Base-by-base conservation (phyloP, 495 filamentous ascomycete species). In the Pseudotulostoma volvatum region DNA sequence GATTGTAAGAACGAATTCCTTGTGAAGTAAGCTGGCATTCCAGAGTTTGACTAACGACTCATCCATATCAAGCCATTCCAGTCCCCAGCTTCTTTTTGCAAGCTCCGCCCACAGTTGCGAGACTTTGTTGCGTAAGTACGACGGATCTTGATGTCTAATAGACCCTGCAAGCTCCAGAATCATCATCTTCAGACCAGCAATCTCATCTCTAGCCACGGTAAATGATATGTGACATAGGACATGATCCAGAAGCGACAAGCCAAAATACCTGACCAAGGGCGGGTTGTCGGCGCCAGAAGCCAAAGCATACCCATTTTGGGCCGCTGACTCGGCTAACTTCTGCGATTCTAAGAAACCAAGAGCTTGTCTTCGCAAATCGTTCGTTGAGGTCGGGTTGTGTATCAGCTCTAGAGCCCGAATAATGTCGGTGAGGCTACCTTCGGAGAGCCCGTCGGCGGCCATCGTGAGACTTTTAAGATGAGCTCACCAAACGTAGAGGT, bases 21-120 rank as follows among this genome's bases (percentile, higher is more conserved):
- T 84, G 55, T 84, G 80, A 11, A 77, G 71, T 15, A 76, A 57
- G 35, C 72, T 71, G 15, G 72, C 70, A n/a, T 67, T 61, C 92
- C 92, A 97, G 17, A 95, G 68, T 41, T 71, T 72, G 31, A 85
- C 74, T 31, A 99, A 68, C 45, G 78, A 60, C 32, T 73, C 66
- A 52, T 99, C 90, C 90, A 99, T 95, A 54, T 92, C 76, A 59
- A 79, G 71, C 90, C 90, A 99, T 34, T 88, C 82, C 20, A 71
- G 64, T 7, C 67, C 84, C 92, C 92, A 99, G 49, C 74, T 81
- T 50, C 87, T 71, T 63, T 99, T 96, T 18, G 86, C 85, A 37
- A 93, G 60, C 54, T 95, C 90, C 4, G 84, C 81, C 92, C 90
- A 96, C 41, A 96, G 59, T 59, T 88, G 80, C n/a, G 85, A 83